Conservation (phyloP, 2,329 filamentous ascomycete genomes). For the Lomentospora prolificans region DNA sequence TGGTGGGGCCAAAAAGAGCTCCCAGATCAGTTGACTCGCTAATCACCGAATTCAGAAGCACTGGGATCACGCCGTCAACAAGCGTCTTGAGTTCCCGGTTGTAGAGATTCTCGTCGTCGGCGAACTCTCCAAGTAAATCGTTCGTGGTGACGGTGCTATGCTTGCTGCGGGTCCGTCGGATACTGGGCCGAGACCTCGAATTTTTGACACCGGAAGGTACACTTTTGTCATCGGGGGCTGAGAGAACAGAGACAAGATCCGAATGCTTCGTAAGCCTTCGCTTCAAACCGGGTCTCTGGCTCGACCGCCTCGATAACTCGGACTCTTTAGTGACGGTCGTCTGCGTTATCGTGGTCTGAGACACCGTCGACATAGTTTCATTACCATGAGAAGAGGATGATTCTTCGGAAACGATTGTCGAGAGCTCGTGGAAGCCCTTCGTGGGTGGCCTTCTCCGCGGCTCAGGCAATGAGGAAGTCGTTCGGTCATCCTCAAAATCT, state of each 20-base stretch:
- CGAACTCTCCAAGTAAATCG: constrained; percentile 71
- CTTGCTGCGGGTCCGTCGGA: constrained; percentile 61
- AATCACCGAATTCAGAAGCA: constrained; percentile 76
- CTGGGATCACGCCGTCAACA: constrained; percentile 90
- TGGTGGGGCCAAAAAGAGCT: constrained; percentile 55
- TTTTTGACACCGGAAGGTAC: constrained; percentile 38
- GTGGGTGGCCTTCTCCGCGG: constrained; percentile 38
- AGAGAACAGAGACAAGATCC: constrained; percentile 88
- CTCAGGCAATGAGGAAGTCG: constrained; percentile 5
- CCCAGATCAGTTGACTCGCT: constrained; percentile 56
- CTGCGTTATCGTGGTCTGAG: constrained; percentile 43
- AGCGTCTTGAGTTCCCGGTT: constrained; percentile 84
- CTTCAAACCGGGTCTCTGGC: constrained; percentile 39
- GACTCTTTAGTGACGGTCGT: constrained; percentile 38
- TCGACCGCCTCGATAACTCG: constrained; percentile 30
- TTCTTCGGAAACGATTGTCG: constrained; percentile 47
- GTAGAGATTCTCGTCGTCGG: constrained; percentile 78
- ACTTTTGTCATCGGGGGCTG: constrained; percentile 50
- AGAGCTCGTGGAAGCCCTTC: constrained; percentile 43
- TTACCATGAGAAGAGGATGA: constrained; percentile 32
- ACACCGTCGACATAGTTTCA: constrained; percentile 39
- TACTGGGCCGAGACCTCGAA: constrained; percentile 60
- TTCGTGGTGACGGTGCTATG: constrained; percentile 58
- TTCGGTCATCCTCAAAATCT: constrained; percentile 14
- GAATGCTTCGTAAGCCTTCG: constrained; percentile 82